Percentiles rank a stretch among this genome's conserved stretches.
Conservation (phyloP, 768 basidiomycete species). For the Russula vinacea region DNA sequence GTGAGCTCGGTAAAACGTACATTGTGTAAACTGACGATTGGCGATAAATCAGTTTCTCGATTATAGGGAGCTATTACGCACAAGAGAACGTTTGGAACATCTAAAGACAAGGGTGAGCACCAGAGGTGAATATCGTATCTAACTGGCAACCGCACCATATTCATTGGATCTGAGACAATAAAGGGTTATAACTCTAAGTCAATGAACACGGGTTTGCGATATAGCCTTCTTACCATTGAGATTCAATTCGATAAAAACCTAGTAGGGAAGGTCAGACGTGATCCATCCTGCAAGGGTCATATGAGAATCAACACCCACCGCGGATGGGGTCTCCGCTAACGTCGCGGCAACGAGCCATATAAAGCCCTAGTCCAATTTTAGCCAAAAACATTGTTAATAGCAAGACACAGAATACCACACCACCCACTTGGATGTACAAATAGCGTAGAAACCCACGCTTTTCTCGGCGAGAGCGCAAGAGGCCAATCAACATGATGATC, state of each 20-base stretch:
- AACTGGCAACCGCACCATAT: conserved; percentile 11
- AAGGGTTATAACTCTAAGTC: not conserved
- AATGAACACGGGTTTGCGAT: not conserved
- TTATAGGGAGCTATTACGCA: not conserved
- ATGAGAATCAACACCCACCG: not conserved
- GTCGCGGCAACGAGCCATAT: conserved; percentile 15
- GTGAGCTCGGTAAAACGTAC: not conserved
- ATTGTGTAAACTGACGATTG: conserved; percentile 6
- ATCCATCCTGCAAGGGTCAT: not conserved
- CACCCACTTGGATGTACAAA: conserved; percentile 16
- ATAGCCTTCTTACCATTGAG: conserved; percentile 12
- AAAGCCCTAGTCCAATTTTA: conserved; percentile 17
- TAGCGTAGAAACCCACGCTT: not conserved
- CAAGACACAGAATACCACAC: not conserved
- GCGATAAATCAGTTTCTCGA: not conserved
- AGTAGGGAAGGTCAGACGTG: not conserved
- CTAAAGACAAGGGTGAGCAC: not conserved
- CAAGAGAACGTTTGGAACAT: conserved; percentile 20
- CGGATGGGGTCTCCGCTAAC: conserved; percentile 7
- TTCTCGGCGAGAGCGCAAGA: conserved; percentile 3
- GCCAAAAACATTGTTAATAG: too few species aligned
- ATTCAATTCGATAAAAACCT: conserved; percentile 21
- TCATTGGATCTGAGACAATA: conserved; percentile 7
- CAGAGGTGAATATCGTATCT: not conserved
- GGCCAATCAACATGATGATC: conserved; percentile 14